Evolutionary conservation across 2,329 filamentous ascomycete species (phyloP).

Genomic region (Salinomyces thailandicus): DNA sequence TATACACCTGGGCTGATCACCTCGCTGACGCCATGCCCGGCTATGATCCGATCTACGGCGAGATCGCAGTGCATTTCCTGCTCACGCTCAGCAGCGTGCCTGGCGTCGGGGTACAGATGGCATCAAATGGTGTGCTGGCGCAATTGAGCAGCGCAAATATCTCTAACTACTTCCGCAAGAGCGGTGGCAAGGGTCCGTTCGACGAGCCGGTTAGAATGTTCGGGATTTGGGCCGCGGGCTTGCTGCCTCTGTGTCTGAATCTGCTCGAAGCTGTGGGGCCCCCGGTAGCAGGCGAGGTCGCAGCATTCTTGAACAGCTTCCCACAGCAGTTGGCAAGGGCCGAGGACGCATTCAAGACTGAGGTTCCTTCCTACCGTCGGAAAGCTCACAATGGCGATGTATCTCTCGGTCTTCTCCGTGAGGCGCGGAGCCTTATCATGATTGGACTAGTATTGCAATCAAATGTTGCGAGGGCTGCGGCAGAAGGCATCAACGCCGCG

Average conservation of each 20-base stretch:
- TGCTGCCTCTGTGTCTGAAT: slow-evolving; percentile 82
- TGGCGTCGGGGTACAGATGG: slow-evolving; percentile 76
- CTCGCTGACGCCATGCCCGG: slow-evolving; percentile 58
- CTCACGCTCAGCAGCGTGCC: slow-evolving; percentile 77
- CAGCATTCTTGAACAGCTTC: slow-evolving; percentile 82
- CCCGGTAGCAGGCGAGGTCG: slow-evolving; percentile 73
- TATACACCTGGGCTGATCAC: slow-evolving; percentile 90
- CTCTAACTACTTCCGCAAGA: slow-evolving; percentile 60
- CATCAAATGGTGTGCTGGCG: slow-evolving; percentile 71
- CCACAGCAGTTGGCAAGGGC: slow-evolving; percentile 65
- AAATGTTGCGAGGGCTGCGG: slow-evolving; percentile 54
- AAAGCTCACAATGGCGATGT: slow-evolving; percentile 49
- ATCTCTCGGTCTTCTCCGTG: slow-evolving; percentile 61
- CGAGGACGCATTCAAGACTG: slow-evolving; percentile 59
- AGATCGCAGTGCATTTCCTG: slow-evolving; percentile 80
- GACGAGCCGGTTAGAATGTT: slow-evolving; percentile 69
- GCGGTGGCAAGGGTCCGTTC: slow-evolving; percentile 64
- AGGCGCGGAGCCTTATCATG: slow-evolving; percentile 69
- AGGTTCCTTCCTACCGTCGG: slow-evolving; percentile 24
- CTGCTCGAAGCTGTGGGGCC: slow-evolving; percentile 71
- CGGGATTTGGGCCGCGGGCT: slow-evolving; percentile 73
- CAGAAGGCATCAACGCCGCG: slow-evolving; percentile 44
- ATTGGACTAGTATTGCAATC: slow-evolving; percentile 61
- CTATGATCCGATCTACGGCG: slow-evolving; percentile 82
- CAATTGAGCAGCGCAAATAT: slow-evolving; percentile 71